Evolutionary conservation across 495 filamentous ascomycete genomes (phyloP), one percentile per base, ranked within the genome.

Genomic region (Penicillium mononematosum): DNA sequence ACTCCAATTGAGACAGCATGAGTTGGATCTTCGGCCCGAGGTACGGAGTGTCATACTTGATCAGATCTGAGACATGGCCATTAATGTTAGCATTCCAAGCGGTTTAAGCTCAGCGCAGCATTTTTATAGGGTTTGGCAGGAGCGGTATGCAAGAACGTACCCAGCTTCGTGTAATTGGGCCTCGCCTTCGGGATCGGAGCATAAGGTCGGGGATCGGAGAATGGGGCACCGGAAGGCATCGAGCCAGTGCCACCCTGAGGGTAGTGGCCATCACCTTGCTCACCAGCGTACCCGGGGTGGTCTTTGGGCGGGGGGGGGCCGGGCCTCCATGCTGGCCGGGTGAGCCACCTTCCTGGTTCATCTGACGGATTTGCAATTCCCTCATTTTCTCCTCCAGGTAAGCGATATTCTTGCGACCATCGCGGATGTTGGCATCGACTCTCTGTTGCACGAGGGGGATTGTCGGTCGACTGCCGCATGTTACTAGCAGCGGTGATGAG

Each of bases 1-100:
- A 99, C 75, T 97, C 92, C 57, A 99, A 84, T 71, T 99, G 94
- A 17, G 94, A 96, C 66, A 99, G 78, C 94, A 99, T 99, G 60
- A 97, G 87, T 77, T 98, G 95, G 67, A 99, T 99, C 56, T 95
- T 91, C 34, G 95, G 95, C 27, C 94, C 94, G 51, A 99, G 87
- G 69, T 96, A 91, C 20, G 86, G 86, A 20, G 93, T 98, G 70
- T 99, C 95, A 77, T 91, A 96, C 85, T 97, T 99, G 76, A 99
- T 98, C 53, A 99, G 81, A 78, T 98, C 94, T 98, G 65, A 56
- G 51, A 62, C 41, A 59, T 24, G 27, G n/a, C 7, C 27, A 44
- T 19, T 34, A 25, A 45, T 31, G 52, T 55, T 54, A 55, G 56
- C 59, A 51, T 55, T 57, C 67, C 59, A 59, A 55, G 11, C 36